Conservation (phyloP, 305 asterid species). For the Fraxinus albicans region DNA sequence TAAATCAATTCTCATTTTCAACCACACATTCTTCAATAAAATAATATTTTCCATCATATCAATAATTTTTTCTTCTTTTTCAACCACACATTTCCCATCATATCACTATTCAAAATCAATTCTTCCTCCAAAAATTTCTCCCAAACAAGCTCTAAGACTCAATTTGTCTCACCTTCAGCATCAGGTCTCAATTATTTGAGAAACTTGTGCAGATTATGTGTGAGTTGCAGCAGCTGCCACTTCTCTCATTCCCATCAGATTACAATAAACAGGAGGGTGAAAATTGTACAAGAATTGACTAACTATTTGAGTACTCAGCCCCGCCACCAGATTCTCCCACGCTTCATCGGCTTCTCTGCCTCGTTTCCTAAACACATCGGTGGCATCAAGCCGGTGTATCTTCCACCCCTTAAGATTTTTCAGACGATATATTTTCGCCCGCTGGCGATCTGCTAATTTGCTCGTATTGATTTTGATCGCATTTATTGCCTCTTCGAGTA, state of each 20-base stretch:
- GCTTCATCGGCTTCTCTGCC: constrained; percentile 54
- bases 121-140: too few species aligned
- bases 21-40: too few species aligned
- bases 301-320: constrained; percentile 46
- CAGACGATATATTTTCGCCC: constrained; percentile 59
- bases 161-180: not conserved
- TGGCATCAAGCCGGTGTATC: constrained; percentile 75
- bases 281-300: constrained; percentile 40
- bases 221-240: constrained; percentile 36
- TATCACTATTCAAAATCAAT: too few species aligned
- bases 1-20: too few species aligned
- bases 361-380: constrained; percentile 50
- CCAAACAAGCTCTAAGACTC: too few species aligned
- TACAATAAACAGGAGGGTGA: constrained; percentile 30
- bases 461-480: constrained; percentile 64
- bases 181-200: not conserved
- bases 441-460: constrained; percentile 52
- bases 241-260: constrained; percentile 28
- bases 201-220: not conserved
- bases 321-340: constrained; percentile 72
- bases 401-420: constrained; percentile 61
- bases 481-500: constrained; percentile 56
- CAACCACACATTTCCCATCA: too few species aligned
- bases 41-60: too few species aligned
- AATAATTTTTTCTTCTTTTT: too few species aligned